Percentiles rank a stretch among this genome's conserved stretches.
phyloP scores from a whole-genome alignment of 1,284 basidiomycete species.

The Cryptococcus jaspeensis region DNA sequence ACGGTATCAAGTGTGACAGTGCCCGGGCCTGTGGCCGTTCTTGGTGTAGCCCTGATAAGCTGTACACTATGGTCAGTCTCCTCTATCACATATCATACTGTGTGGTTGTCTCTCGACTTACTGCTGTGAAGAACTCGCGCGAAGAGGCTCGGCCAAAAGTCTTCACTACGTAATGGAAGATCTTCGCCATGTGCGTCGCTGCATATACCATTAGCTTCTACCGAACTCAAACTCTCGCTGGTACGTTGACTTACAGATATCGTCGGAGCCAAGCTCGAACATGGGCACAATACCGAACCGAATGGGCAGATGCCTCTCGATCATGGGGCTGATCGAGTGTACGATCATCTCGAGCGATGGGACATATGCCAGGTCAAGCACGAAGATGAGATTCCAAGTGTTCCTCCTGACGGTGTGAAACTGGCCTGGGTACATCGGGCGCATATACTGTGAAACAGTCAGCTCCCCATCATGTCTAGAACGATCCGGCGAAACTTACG shows the following conservation, averaged over 20 bases:
- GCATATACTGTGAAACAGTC: conserved; percentile 28
- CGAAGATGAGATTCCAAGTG: conserved; percentile 74
- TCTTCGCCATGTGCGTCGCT: conserved; percentile 69
- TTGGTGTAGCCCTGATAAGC: conserved; percentile 24
- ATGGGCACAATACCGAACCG: conserved; percentile 80
- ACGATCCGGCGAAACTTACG: conserved; percentile 23
- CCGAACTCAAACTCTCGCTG: neutral
- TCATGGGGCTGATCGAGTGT: conserved; percentile 64
- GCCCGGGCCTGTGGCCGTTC: conserved; percentile 17
- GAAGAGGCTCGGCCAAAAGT: conserved; percentile 65
- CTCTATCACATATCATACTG: too few species aligned
- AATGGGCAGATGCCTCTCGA: conserved; percentile 70
- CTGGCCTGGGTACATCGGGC: conserved; percentile 61
- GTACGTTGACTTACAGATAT: conserved; percentile 26
- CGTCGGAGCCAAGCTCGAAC: conserved; percentile 48
- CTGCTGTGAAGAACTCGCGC: conserved; percentile 61
- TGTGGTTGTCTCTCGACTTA: conserved; percentile 51
- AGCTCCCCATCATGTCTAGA: neutral
- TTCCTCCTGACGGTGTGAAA: conserved; percentile 71
- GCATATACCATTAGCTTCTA: neutral
- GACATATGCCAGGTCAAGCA: conserved; percentile 70
- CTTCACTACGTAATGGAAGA: conserved; percentile 67
- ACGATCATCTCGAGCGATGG: conserved; percentile 64
- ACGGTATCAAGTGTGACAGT: conserved; percentile 27
- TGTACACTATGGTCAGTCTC: conserved; percentile 6